A percentile compares a stretch with the other conserved stretches of the same genome.
These are phyloP conservation scores for Pelargonium australe DNA, from an alignment of 441 rosid species.

Conservation along the genomic window DNA sequence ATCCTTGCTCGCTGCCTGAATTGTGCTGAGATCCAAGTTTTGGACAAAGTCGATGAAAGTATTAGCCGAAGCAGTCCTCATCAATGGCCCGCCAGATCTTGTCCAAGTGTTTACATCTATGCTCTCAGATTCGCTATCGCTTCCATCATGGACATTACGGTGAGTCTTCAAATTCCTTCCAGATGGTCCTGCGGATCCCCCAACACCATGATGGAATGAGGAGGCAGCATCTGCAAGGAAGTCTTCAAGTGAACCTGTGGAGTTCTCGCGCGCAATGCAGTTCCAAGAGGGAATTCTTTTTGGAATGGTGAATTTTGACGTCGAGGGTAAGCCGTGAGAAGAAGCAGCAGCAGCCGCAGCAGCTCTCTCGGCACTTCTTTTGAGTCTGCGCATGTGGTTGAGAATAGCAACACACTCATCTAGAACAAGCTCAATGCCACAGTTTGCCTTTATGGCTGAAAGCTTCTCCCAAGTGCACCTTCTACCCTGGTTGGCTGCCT, in stretches of 20 bases:
- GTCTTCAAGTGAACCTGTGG: constrained; percentile 80
- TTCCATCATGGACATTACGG: constrained; percentile 45
- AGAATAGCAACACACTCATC: constrained; percentile 85
- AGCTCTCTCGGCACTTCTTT: constrained; percentile 88
- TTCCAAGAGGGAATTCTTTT: constrained; percentile 97
- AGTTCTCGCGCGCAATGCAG: constrained; percentile 89
- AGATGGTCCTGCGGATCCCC: constrained; percentile 29
- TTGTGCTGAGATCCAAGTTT: constrained; percentile 34
- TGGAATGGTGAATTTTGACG: constrained; percentile 58
- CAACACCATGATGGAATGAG: constrained; percentile 43
- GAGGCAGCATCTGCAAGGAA: constrained; percentile 46
- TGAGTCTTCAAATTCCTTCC: constrained; percentile 37
- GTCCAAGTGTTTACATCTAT: constrained; percentile 81
- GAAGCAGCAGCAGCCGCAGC: constrained; percentile 80
- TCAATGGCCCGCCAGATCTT: constrained; percentile 88
- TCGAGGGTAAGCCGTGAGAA: constrained; percentile 51
- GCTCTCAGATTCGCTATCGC: constrained; percentile 73
- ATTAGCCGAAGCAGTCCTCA: constrained; percentile 91
- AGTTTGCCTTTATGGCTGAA: constrained; percentile 91
- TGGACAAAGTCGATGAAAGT: constrained; percentile 67
- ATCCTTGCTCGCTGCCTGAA: constrained; percentile 38
- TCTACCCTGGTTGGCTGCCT: constrained; percentile 93
- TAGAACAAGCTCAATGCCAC: constrained; percentile 89
- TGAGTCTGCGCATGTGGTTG: constrained; percentile 93
- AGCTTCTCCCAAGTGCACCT: constrained; percentile 99